These are phyloP conservation scores for Melanopsichium pennsylvanicum DNA, from an alignment of 1,284 basidiomycete genomes.

Conservation along the genomic window DNA sequence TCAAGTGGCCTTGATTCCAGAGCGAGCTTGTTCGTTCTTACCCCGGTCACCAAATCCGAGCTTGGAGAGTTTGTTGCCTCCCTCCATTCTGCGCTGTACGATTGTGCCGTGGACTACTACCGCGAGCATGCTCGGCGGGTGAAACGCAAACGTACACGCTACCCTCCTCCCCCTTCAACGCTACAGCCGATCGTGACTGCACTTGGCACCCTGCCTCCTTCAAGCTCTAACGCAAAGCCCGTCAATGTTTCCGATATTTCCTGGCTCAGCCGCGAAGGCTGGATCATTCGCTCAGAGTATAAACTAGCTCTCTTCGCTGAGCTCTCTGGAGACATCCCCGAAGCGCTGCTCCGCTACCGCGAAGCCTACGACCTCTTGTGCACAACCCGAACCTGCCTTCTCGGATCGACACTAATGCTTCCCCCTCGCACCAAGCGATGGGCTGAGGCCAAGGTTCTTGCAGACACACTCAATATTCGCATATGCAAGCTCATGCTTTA, in stretches of 20 bases:
- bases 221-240: not conserved
- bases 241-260: constrained; percentile 17
- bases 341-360: constrained; percentile 42
- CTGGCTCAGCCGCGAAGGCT: constrained; percentile 79
- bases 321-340: constrained; percentile 86
- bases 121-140: constrained; percentile 88
- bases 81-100: constrained; percentile 84
- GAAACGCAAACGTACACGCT: constrained; percentile 82
- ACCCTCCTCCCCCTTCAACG: constrained; percentile 66
- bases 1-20: constrained; percentile 87
- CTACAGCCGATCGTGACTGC: constrained; percentile 54
- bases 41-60: constrained; percentile 80
- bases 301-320: constrained; percentile 97
- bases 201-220: constrained; percentile 7
- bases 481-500: constrained; percentile 76
- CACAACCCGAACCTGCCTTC: constrained; percentile 24
- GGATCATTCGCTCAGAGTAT: constrained; percentile 95
- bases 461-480: constrained; percentile 70
- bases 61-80: constrained; percentile 71
- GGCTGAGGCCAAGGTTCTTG: constrained; percentile 96
- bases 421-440: constrained; percentile 94
- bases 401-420: constrained; percentile 78
- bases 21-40: constrained; percentile 90
- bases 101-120: constrained; percentile 90
- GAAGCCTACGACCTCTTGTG: constrained; percentile 37